Evolutionary conservation across 306 rosid genomes (phyloP), one percentile per base, ranked within the genome.

Genomic region (Heteromeles arbutifolia): DNA sequence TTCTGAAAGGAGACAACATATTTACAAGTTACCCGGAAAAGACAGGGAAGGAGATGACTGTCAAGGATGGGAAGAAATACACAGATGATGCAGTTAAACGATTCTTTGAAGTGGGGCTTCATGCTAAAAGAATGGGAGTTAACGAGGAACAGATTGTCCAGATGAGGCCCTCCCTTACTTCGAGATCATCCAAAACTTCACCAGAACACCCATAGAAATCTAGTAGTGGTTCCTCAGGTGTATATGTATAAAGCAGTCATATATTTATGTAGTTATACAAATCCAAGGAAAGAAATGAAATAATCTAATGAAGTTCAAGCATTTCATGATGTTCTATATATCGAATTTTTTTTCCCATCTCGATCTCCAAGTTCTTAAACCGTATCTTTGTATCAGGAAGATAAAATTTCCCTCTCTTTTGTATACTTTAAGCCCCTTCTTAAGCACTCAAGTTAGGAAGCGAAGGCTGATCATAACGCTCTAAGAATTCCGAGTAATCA

Each of bases 91-190:
- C 94, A 2, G 90, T 86, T 43, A 79, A 37, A 61, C 84, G 91
- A 32, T 93, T 93, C 88, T 82, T 93, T 29, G 90, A 87, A 82
- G 97, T 94, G 7, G 87, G 91, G 64, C 87, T 70, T 65, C 84
- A 80, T 29, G 96, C 98, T 21, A 85, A 79, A 88, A 88, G 71
- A 79, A 90, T 91, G 97, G 97, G 97, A 69, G 98, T 88, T 10
- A 78, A 73, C 82, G 86, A 79, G 67, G 93, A 93, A 63, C 89
- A 84, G 59, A 88, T 90, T 57, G 97, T 93, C 43, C 92, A 88
- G 69, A 93, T 91, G 97, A 93, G 87, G 73, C 98, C 98, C 34
- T 93, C 97, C 74, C 91, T 91, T 78, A 87, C 96, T 50, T 80
- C 97, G 28, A 86, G 97, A 77, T 62, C 87, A 57, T 63, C 81